phyloP scores from a whole-genome alignment of 2,329 filamentous ascomycete species.

The Teratosphaeria epicoccoides region DNA sequence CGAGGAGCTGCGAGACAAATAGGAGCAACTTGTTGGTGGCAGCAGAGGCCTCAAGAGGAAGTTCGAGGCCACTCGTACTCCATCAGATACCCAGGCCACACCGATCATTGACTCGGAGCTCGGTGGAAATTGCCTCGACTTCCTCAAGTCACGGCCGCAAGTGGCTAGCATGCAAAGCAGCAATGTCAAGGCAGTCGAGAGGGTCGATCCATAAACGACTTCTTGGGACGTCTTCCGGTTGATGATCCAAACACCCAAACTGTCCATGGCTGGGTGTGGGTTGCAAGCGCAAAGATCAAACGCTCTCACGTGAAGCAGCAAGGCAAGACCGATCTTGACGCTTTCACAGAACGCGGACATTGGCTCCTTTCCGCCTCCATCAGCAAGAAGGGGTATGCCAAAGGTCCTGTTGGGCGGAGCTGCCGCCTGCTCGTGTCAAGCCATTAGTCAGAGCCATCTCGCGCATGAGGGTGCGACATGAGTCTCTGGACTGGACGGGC shows the following conservation, averaged over 20 bases:
- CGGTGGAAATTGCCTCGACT: slow-evolving; percentile 6
- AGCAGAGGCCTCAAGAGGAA: not conserved
- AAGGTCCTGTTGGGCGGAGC: slow-evolving; percentile 14
- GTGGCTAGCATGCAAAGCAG: slow-evolving; percentile 5
- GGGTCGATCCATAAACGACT: slow-evolving; percentile 51
- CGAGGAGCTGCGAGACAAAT: not conserved
- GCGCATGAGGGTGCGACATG: too few species aligned
- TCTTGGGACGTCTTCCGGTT: slow-evolving; percentile 59
- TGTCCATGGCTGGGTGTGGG: slow-evolving; percentile 59
- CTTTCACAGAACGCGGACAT: slow-evolving; percentile 44
- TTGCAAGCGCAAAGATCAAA: slow-evolving; percentile 49
- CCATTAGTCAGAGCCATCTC: too few species aligned
- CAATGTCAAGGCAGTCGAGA: slow-evolving; percentile 34
- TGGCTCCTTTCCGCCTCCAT: slow-evolving; percentile 44
- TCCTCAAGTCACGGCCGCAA: slow-evolving; percentile 14
- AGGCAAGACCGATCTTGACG: slow-evolving; percentile 35
- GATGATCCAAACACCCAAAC: slow-evolving; percentile 43
- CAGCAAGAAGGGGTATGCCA: slow-evolving; percentile 34
- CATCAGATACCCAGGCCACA: not conserved
- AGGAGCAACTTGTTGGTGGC: not conserved
- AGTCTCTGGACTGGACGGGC: too few species aligned
- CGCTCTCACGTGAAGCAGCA: slow-evolving; percentile 24
- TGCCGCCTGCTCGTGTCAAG: too few species aligned
- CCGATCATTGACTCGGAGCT: not conserved
- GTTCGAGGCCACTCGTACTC: not conserved